Evolutionary conservation across 768 basidiomycete species (phyloP).

Genomic region (Mycena kentingensis): DNA sequence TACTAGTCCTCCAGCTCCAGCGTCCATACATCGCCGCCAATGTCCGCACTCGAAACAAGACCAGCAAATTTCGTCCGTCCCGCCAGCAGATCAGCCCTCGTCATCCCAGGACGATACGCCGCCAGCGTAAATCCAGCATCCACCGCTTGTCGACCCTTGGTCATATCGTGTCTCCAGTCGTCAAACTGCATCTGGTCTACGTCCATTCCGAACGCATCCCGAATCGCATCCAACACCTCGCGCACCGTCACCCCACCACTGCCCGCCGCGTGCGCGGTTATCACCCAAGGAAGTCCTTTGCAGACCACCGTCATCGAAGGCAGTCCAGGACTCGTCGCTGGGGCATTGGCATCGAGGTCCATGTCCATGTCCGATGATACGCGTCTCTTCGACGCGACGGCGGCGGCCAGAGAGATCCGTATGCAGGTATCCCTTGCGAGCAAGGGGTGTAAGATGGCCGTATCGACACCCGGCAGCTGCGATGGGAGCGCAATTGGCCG

Average conservation of each 20-base stretch:
- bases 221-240: slow-evolving; percentile 15
- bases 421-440: neutral
- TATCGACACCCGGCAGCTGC: neutral
- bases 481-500: slow-evolving; percentile 4
- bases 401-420: neutral
- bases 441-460: neutral
- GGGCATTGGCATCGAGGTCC: neutral
- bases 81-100: slow-evolving; percentile 3
- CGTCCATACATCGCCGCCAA: slow-evolving; percentile 14
- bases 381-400: neutral
- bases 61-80: slow-evolving; percentile 10
- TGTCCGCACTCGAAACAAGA: neutral
- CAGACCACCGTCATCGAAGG: slow-evolving; percentile 18
- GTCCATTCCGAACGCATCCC: slow-evolving; percentile 1
- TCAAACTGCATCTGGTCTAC: slow-evolving; percentile 6
- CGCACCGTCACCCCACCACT: slow-evolving; percentile 5
- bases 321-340: slow-evolving; percentile 12
- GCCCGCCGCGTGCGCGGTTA: slow-evolving; percentile 18
- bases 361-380: no score
- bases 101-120: slow-evolving; percentile 8
- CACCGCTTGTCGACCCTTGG: neutral
- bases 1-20: slow-evolving; percentile 2
- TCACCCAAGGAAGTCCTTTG: slow-evolving; percentile 9
- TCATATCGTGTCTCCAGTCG: neutral
- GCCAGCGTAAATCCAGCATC: neutral